A percentile compares a stretch with the other conserved stretches of the same genome.
Evolutionary conservation across 306 rosid species (phyloP).

Genomic region (Pterocarpus santalinus): DNA sequence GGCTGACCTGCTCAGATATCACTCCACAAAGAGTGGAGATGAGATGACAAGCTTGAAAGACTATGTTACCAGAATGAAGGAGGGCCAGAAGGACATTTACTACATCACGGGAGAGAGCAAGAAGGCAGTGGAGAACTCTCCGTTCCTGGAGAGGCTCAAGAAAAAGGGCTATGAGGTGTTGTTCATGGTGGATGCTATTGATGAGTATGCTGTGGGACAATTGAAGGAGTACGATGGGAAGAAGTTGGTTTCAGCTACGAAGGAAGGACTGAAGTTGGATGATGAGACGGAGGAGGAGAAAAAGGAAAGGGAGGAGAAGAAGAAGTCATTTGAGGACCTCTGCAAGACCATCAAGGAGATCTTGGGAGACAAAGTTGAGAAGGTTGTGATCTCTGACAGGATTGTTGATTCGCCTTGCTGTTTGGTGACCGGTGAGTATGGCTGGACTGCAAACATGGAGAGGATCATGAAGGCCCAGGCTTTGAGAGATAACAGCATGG

Average conservation of each 20-base stretch:
- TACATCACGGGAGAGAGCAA: slow-evolving; percentile 81
- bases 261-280: slow-evolving; percentile 73
- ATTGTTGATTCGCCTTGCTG: slow-evolving; percentile 81
- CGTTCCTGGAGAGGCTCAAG: slow-evolving; percentile 74
- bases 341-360: slow-evolving; percentile 73
- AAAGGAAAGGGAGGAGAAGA: slow-evolving; percentile 68
- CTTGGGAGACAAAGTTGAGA: slow-evolving; percentile 71
- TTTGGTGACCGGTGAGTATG: slow-evolving; percentile 79
- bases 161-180: slow-evolving; percentile 76
- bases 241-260: slow-evolving; percentile 75
- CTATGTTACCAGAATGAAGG: slow-evolving; percentile 77
- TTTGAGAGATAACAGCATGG: slow-evolving; percentile 74
- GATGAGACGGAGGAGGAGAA: slow-evolving; percentile 75
- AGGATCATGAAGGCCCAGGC: slow-evolving; percentile 86
- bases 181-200: slow-evolving; percentile 78
- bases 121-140: slow-evolving; percentile 79
- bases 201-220: slow-evolving; percentile 76
- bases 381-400: slow-evolving; percentile 74
- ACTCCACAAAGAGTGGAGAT: slow-evolving; percentile 78
- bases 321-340: slow-evolving; percentile 68
- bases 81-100: slow-evolving; percentile 75
- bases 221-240: slow-evolving; percentile 75
- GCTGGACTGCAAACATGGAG: slow-evolving; percentile 82
- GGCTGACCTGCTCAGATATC: slow-evolving; percentile 71
- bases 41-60: slow-evolving; percentile 79